Base-by-base conservation (phyloP, 306 rosid genomes). In the Begonia peltatifolia region DNA sequence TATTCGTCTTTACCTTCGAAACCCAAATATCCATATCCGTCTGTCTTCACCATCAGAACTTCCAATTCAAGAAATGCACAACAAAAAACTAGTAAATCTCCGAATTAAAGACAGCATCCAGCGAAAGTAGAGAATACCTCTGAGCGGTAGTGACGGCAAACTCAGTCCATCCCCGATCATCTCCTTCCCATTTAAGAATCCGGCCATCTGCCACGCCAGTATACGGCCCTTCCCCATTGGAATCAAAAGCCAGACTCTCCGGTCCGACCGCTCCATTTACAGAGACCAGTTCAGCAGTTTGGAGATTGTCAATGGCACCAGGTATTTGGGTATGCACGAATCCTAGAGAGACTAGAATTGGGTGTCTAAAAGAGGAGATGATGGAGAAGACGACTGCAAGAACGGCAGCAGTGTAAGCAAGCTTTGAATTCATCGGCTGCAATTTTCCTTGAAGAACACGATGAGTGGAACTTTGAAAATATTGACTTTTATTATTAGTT, bases 161-260 rank as follows among this genome's bases (percentile, higher is more conserved):
- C 6, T 85, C 71, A 41, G 68, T 58, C 95, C 97, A 85, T 47
- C 82, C 88, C 17, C 63, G 74, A 13, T 14, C 78, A 14, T 69
- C 73, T 10, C 79, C 82, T 48, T 72, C 70, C 95, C 90, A 78
- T 62, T 79, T 83, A 22, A 85, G 85, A 61, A 90, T 71, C 64
- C 97, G 76, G 14, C 97, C 95, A 16, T 90, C 97, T 41, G 87
- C 94, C 14, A 85, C 95, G 10, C 97, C 92, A 10, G 85, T 81
- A 75, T 82, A 90, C 2, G 95, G 95, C 0, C 95, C 97, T 14
- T 72, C 77, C 2, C 95, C 95, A 17, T 57, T 43, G 1, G 67
- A 46, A 52, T 90, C 92, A 56, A 90, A 90, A 11, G 60, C 87
- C 9, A 90, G 58, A 58, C 97, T 90, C 68, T 90, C 97, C n/a